Evolutionary conservation across 1,139 yeast species (phyloP), one percentile per base, ranked within the genome.

Genomic region (Suhomyces anneliseae): DNA sequence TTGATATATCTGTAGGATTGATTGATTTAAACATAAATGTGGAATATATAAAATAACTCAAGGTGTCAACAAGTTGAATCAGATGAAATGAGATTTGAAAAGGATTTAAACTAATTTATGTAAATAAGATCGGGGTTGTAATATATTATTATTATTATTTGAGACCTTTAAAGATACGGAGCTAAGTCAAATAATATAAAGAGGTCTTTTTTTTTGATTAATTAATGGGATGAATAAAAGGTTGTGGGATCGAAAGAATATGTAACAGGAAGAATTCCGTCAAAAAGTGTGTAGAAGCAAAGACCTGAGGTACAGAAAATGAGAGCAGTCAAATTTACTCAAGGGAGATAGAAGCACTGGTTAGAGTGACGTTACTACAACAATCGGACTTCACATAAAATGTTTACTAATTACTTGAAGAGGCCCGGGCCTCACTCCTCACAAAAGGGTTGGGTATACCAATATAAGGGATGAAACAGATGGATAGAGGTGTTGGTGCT

Each of bases 1-100:
- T 47, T 39, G 50, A 36, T 15, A 47, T 38, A 24, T 47, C 47
- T 33, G 47, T 44, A 19, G 47, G 50, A 39, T 39, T 43, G 36
- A 47, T 39, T 8, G 50, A 42, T 35, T 36, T 41, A 32, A 47
- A 47, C 50, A 47, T 47, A 31, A 27, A 19, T 19, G 24, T 19
- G 24, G 24, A 2, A 19, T 19, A 31, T n/a, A n/a, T 26, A 14
- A 24, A 11, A 14, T 14, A 14, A 14, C 15, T 14, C 15, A 14
- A 14, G 29, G 27, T 36, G 8, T 8, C 39, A 36, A 31, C 31
- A 31, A 36, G 27, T n/a, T 19, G 32, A 15, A 27, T 24, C 31
- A 36, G 15, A 36, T 31, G n/a, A 36, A 19, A 29, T 10, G n/a
- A 36, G 38, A 36, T 19, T 19, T 4, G 24, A 19, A 19, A 38